Base-by-base conservation (phyloP, 345 rosid genomes). In the Nephelium lappaceum region DNA sequence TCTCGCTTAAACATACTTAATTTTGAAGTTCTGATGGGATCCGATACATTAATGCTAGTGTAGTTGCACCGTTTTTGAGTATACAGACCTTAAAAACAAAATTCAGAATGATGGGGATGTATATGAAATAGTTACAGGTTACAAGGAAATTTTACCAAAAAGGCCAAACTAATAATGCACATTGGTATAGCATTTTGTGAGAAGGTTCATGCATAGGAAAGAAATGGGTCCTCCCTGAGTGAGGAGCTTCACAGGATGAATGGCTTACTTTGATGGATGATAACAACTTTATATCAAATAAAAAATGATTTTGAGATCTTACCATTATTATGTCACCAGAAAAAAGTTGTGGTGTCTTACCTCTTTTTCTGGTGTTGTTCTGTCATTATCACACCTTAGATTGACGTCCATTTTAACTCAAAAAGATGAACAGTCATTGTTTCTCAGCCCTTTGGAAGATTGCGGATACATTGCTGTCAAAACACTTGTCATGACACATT, bases 321-420 rank as follows among this genome's bases (percentile, higher is more conserved):
- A 76, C 85, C 82, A 77, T 73, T 38, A 82, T 61, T 75, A 58
- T 39, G 71, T 66, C 19, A 24, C 66, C 66, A 77, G 19, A 60
- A 16, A 75, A 55, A 64, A 72, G 83, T 73, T 79, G 89, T 71
- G 84, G 81, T 70, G 89, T 85, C 83, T 77, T 74, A 36, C 77
- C 62, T 82, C 61, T 75, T 51, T 72, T 77, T 78, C 77, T 81
- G 71, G 79, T 79, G 92, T 78, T 85, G 84, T 67, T 74, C 76
- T 81, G 90, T 89, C 91, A 82, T 49, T 79, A 78, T 86, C 91
- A 80, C 51, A 41, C 31, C 78, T 77, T 78, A 77, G 65, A 79
- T 72, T 82, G 61, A 38, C 77, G 70, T 61, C 79, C 81, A 76
- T 71, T 79, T 66, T 53, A 74, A 72, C 74, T 82, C 67, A 31